phyloP scores from a whole-genome alignment of 305 asterid species.

The Solanum aculeatissimum region DNA sequence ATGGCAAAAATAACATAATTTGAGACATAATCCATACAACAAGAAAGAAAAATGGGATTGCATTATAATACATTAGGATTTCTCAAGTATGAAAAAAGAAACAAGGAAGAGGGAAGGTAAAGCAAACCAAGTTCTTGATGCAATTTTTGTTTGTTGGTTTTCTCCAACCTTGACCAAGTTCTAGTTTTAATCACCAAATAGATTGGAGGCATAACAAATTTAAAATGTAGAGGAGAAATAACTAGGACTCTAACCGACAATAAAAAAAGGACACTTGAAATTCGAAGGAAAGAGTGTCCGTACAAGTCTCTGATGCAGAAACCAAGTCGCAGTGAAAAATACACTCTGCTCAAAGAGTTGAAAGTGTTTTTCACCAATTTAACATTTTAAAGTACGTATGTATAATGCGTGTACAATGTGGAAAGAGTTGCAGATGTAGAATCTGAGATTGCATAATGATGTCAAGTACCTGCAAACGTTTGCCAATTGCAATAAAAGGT shows the following conservation, averaged over 20 bases:
- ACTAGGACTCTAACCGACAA: background rate
- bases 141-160: background rate
- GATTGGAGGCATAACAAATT: background rate
- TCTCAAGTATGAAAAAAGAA: background rate
- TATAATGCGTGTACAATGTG: background rate
- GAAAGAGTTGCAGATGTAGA: background rate
- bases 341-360: background rate
- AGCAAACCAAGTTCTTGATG: background rate
- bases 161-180: background rate
- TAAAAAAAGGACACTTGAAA: background rate
- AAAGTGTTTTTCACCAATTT: background rate
- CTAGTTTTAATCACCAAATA: background rate
- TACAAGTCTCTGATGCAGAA: background rate
- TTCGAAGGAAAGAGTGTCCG: background rate
- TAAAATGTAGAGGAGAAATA: background rate
- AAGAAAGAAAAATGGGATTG: background rate
- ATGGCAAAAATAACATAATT: background rate
- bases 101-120: background rate
- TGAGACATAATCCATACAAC: background rate
- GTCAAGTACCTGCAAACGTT: constrained; percentile 46
- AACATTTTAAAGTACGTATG: background rate
- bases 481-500: constrained; percentile 87
- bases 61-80: background rate
- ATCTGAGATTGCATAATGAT: background rate
- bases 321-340: background rate